Evolutionary conservation across 2,329 filamentous ascomycete species (phyloP).

Genomic region (Myriosclerotinia scirpicola): DNA sequence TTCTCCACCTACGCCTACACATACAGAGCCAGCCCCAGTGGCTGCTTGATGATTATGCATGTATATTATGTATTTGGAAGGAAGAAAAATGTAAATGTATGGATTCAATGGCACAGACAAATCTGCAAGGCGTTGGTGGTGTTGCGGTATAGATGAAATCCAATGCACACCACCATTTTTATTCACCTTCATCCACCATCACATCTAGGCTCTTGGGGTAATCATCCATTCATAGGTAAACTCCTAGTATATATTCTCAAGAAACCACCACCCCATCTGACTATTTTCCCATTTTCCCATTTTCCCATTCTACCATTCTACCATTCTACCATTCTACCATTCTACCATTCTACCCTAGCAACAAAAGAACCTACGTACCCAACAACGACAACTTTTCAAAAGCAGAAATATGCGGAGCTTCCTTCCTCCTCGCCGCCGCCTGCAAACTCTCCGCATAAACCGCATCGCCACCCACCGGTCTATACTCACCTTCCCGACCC

Average conservation of each 20-base stretch:
- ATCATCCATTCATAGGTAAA: not conserved
- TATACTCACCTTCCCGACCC: slow-evolving; percentile 28
- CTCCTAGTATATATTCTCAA: too few species aligned
- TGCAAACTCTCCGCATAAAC: slow-evolving; percentile 41
- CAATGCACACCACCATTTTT: slow-evolving; percentile 26
- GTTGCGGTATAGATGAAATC: slow-evolving; percentile 28
- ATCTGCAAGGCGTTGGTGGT: slow-evolving; percentile 29
- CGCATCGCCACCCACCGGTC: slow-evolving; percentile 39
- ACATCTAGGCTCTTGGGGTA: too few species aligned
- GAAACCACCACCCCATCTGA: not conserved
- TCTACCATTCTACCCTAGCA: too few species aligned
- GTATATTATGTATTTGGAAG: slow-evolving; percentile 37
- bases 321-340: too few species aligned
- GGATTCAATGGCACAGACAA: slow-evolving; percentile 12
- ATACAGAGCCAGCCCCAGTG: slow-evolving; percentile 20
- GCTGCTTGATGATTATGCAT: slow-evolving; percentile 29
- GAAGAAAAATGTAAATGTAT: slow-evolving; percentile 24
- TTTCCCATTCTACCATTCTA: too few species aligned
- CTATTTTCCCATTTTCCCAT: not conserved
- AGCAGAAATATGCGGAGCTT: slow-evolving; percentile 37
- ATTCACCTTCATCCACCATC: not conserved
- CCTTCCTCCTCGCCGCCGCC: slow-evolving; percentile 36
- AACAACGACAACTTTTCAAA: slow-evolving; percentile 49
- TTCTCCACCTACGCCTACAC: not conserved
- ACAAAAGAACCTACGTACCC: slow-evolving; percentile 28